A percentile compares a stretch with the other conserved stretches of the same genome.
phyloP scores from a whole-genome alignment of 495 filamentous ascomycete genomes.

The Bacidia gigantensis region DNA sequence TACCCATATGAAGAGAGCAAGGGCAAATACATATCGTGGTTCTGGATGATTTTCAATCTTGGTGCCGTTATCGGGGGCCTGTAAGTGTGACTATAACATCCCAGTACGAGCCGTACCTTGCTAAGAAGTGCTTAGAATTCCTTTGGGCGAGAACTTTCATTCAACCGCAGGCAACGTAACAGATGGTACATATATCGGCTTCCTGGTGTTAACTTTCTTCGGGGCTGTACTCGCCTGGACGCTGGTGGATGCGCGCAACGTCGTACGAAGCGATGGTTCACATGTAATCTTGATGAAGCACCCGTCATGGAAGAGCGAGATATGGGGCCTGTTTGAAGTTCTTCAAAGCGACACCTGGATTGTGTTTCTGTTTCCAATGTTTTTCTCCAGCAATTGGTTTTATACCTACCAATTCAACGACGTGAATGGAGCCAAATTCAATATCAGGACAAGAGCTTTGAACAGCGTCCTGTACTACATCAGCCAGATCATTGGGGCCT shows the following conservation, averaged over 20 bases:
- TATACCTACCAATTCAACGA: conserved; percentile 59
- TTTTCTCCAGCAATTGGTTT: conserved; percentile 62
- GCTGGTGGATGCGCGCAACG: conserved; percentile 44
- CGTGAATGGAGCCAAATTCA: conserved; percentile 34
- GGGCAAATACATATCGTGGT: conserved; percentile 36
- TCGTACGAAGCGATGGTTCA: conserved; percentile 65
- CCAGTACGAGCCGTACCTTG: too few relatives aligned
- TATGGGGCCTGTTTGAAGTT: conserved; percentile 30
- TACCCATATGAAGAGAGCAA: conserved; percentile 35
- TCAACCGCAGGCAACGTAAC: conserved; percentile 27
- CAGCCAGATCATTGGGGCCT: conserved; percentile 37
- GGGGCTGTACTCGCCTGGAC: conserved; percentile 46
- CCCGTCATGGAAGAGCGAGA: conserved; percentile 46
- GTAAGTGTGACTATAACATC: conserved; percentile 20
- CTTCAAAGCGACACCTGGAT: conserved; percentile 27
- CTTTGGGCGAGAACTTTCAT: conserved; percentile 35
- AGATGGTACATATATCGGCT: conserved; percentile 39
- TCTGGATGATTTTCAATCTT: conserved; percentile 42
- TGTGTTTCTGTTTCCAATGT: conserved; percentile 36
- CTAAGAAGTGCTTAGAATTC: conserved; percentile 30
- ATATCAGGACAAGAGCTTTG: conserved; percentile 31
- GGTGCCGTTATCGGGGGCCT: conserved; percentile 36
- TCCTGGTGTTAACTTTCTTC: conserved; percentile 34
- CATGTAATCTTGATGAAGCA: conserved; percentile 71
- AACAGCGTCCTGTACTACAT: conserved; percentile 40